A percentile compares a stretch with the other conserved stretches of the same genome.
These are phyloP conservation scores for Hyaloscypha hepaticicola DNA, from an alignment of 495 filamentous ascomycete species.

Conservation along the genomic window DNA sequence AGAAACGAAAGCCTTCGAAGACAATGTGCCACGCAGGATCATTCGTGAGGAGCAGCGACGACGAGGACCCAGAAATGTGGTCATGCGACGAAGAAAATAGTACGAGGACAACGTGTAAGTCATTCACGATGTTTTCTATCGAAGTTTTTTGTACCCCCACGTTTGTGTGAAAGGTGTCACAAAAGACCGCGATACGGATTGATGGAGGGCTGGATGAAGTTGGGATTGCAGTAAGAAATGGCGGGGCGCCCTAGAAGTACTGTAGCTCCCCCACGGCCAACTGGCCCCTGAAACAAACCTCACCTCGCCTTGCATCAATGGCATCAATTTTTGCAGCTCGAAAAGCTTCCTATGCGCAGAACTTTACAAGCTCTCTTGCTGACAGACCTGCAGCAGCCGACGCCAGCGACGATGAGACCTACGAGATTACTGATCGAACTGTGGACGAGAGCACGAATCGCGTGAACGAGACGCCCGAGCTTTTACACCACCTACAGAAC, in stretches of 20 bases:
- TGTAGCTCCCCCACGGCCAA: neutral
- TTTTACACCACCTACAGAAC: slow-evolving; percentile 69
- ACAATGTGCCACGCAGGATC: neutral
- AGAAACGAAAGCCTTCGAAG: neutral
- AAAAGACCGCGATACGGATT: neutral
- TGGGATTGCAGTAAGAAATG: neutral
- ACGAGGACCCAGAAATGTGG: neutral
- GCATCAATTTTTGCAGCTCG: slow-evolving; percentile 29
- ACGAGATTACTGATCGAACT: slow-evolving; percentile 25
- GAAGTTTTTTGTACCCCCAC: neutral
- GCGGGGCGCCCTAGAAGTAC: neutral
- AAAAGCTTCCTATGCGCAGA: slow-evolving; percentile 8
- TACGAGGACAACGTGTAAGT: neutral
- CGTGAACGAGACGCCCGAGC: slow-evolving; percentile 43
- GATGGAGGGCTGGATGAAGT: neutral
- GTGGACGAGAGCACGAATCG: neutral
- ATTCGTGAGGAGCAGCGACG: neutral
- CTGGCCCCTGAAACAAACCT: neutral
- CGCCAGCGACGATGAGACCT: slow-evolving; percentile 25
- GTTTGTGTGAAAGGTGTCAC: neutral
- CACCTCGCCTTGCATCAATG: slow-evolving; percentile 18
- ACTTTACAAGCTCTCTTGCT: slow-evolving; percentile 19
- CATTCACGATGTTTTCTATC: neutral
- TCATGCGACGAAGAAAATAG: slow-evolving; percentile 2
- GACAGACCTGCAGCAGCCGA: slow-evolving; percentile 23